Conservation (phyloP, 1,284 basidiomycete species). For the Fomitopsis palustris region DNA sequence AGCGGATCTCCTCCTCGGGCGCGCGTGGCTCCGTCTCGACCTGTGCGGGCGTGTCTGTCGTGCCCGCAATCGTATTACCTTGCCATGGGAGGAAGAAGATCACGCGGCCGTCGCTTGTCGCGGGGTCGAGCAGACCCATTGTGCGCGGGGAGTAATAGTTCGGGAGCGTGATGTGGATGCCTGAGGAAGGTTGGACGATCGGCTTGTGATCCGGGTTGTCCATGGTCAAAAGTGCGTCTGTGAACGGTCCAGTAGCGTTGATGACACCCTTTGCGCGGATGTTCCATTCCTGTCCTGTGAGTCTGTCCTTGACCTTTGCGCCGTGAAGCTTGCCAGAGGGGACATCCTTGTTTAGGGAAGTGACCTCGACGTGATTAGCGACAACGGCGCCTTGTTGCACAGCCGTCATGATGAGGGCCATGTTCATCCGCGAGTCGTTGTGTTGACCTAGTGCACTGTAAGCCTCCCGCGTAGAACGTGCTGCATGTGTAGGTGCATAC, state of each 20-base stretch:
- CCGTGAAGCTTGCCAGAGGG: slow-evolving; percentile 74
- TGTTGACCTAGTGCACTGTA: slow-evolving; percentile 73
- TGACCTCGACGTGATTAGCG: slow-evolving; percentile 91
- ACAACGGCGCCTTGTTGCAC: slow-evolving; percentile 90
- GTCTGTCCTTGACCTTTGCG: slow-evolving; percentile 76
- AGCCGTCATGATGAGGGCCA: slow-evolving; percentile 91
- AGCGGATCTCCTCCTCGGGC: slow-evolving; percentile 92
- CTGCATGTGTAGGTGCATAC: slow-evolving; percentile 26
- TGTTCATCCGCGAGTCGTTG: slow-evolving; percentile 98
- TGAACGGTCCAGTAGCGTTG: slow-evolving; percentile 96
- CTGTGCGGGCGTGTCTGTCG: slow-evolving; percentile 84
- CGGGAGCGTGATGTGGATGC: slow-evolving; percentile 95
- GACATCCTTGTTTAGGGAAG: slow-evolving; percentile 69
- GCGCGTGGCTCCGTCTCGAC: slow-evolving; percentile 83
- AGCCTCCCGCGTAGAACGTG: background rate
- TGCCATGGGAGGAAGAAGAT: slow-evolving; percentile 99
- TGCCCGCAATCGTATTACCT: slow-evolving; percentile 96
- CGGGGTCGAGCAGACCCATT: slow-evolving; percentile 95
- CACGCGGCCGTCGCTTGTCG: slow-evolving; percentile 94
- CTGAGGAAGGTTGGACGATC: slow-evolving; percentile 91
- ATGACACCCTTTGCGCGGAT: slow-evolving; percentile 90
- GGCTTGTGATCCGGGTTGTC: slow-evolving; percentile 82
- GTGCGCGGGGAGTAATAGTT: slow-evolving; percentile 95
- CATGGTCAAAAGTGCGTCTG: slow-evolving; percentile 83
- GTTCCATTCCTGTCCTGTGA: slow-evolving; percentile 83